Percentiles rank a stretch among this genome's conserved stretches.
phyloP scores from a whole-genome alignment of 2,329 filamentous ascomycete species.

The Sclerotinia glacialis region DNA sequence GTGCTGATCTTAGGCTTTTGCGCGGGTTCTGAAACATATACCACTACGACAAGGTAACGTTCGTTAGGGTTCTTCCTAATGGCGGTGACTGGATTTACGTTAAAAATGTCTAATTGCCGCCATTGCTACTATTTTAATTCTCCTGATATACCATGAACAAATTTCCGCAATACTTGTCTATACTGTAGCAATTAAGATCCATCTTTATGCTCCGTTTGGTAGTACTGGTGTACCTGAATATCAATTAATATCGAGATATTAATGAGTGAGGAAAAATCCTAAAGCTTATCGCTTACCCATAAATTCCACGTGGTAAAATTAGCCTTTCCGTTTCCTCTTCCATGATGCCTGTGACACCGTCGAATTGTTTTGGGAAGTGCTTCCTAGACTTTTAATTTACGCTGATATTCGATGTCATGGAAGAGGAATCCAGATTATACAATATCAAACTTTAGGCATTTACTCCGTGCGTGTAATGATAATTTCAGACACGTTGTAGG shows the following conservation, averaged over 20 bases:
- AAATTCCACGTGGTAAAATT: conserved; percentile 18
- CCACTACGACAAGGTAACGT: conserved; percentile 8
- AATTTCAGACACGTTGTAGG: conserved; percentile 15
- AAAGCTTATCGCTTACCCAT: conserved; percentile 15
- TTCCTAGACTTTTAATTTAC: conserved; percentile 11
- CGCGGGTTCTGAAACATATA: conserved; percentile 17
- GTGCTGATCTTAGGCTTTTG: not conserved
- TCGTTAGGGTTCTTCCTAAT: conserved; percentile 8
- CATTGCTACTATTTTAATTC: not conserved
- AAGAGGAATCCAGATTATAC: not conserved
- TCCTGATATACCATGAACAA: conserved; percentile 4
- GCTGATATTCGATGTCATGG: conserved; percentile 8
- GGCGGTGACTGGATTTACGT: conserved; percentile 8
- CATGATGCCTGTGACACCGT: not conserved
- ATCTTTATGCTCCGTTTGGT: conserved; percentile 7
- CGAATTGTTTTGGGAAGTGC: not conserved
- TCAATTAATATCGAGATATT: conserved; percentile 13
- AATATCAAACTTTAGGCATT: not conserved
- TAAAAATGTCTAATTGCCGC: conserved; percentile 3
- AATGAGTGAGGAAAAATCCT: not conserved
- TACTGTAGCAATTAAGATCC: conserved; percentile 5
- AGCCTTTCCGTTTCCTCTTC: conserved; percentile 3
- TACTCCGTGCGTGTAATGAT: conserved; percentile 13
- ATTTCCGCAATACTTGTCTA: conserved; percentile 5
- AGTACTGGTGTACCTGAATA: conserved; percentile 12